Conservation (phyloP, 495 filamentous ascomycete genomes). For the Hypoxylon cercidicola region DNA sequence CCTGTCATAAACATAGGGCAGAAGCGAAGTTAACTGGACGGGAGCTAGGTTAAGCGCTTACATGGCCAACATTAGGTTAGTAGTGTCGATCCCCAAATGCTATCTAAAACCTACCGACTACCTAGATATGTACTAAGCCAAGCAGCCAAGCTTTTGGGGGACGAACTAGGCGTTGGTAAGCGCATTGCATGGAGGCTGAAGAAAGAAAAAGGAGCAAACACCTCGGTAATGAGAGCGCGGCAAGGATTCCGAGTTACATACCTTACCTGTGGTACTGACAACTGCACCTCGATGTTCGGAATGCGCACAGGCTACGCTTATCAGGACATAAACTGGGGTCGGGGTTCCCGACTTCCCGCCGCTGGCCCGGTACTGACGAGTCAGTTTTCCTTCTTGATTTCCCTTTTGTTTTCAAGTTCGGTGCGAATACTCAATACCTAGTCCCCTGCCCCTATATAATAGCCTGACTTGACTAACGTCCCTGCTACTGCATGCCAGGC, state of each 20-base stretch:
- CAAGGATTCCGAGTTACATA: slow-evolving; percentile 7
- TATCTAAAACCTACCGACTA: no score
- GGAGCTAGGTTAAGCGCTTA: slow-evolving; percentile 25
- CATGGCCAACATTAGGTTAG: neutral
- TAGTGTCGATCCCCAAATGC: slow-evolving; percentile 13
- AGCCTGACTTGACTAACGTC: neutral
- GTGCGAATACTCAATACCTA: neutral
- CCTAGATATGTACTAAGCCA: neutral
- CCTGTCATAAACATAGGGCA: slow-evolving; percentile 17
- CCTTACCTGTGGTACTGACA: no score
- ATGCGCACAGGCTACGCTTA: neutral
- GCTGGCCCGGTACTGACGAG: slow-evolving; percentile 5
- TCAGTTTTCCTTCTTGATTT: slow-evolving; percentile 9
- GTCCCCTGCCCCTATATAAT: neutral
- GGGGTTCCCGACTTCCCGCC: slow-evolving; percentile 15
- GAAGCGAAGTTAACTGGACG: slow-evolving; percentile 12
- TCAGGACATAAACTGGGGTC: slow-evolving; percentile 4
- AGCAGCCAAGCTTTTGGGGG: neutral
- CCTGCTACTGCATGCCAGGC: neutral
- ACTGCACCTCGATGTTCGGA: slow-evolving; percentile 1
- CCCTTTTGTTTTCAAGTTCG: neutral
- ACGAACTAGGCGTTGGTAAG: slow-evolving; percentile 13
- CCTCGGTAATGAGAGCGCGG: slow-evolving; percentile 1
- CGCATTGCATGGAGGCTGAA: slow-evolving; percentile 10
- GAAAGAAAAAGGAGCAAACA: neutral